Conservation (phyloP, 352 stramenopile species). For the Phytopythium vexans region DNA sequence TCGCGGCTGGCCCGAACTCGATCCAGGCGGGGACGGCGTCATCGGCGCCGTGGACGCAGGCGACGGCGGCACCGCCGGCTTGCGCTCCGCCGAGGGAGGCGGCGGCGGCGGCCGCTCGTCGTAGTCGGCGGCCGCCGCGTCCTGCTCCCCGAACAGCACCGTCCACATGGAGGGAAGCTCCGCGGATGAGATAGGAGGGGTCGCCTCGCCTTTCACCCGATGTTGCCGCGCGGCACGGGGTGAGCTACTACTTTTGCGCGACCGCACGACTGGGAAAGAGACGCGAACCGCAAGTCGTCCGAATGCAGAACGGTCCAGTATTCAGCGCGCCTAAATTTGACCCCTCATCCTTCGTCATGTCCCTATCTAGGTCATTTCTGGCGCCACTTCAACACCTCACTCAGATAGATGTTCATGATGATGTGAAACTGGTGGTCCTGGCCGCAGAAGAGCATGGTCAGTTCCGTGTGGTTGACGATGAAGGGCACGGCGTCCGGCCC, state of each 20-base stretch:
- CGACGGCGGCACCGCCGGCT: conserved; percentile 12
- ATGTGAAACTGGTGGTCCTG: too few relatives aligned
- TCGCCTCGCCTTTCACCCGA: conserved; percentile 8
- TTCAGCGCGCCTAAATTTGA: conserved; percentile 1
- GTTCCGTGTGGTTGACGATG: too few relatives aligned
- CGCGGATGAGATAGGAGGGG: not conserved
- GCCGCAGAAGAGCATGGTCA: too few relatives aligned
- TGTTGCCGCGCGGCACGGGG: not conserved
- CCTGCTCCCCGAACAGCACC: conserved; percentile 57
- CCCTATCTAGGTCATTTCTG: too few relatives aligned
- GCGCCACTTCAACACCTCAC: too few relatives aligned
- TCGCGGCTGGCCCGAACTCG: not conserved
- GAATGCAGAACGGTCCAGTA: conserved; percentile 14
- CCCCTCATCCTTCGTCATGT: not conserved
- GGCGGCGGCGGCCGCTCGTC: conserved; percentile 1
- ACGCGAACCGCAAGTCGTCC: not conserved
- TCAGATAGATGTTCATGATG: too few relatives aligned
- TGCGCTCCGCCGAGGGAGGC: conserved; percentile 4
- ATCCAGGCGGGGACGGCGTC: conserved; percentile 26
- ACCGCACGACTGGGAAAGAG: not conserved
- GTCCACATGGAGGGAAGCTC: conserved; percentile 37
- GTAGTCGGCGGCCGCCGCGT: conserved; percentile 9
- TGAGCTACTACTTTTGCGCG: too few relatives aligned
- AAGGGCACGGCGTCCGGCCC: too few relatives aligned
- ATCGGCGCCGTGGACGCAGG: conserved; percentile 20